Conservation (phyloP, 306 rosid genomes). For the Inga oerstediana region DNA sequence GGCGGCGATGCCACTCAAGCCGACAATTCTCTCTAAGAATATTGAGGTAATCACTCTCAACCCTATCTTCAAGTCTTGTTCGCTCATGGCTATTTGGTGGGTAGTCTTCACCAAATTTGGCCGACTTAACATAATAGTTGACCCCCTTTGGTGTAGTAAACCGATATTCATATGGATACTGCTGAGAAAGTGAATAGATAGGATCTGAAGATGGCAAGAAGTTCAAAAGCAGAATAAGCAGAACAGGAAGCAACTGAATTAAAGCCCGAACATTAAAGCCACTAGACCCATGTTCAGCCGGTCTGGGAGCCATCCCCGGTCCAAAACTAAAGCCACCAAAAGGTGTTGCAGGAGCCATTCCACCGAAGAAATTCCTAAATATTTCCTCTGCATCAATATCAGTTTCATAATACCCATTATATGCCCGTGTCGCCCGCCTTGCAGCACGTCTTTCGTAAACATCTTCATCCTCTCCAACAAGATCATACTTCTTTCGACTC, state of each 20-base stretch:
- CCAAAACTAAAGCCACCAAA: conserved; percentile 86
- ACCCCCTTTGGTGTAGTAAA: conserved; percentile 70
- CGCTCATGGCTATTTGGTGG: conserved; percentile 55
- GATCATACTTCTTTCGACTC: conserved; percentile 66
- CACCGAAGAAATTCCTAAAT: conserved; percentile 89
- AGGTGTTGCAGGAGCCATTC: conserved; percentile 77
- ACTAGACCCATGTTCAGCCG: conserved; percentile 61
- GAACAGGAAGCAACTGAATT: conserved; percentile 75
- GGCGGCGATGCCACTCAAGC: conserved; percentile 83
- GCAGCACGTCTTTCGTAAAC: conserved; percentile 65
- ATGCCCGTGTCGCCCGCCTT: conserved; percentile 46
- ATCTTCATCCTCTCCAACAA: conserved; percentile 72
- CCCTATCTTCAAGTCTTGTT: conserved; percentile 47
- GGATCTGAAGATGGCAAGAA: conserved; percentile 90
- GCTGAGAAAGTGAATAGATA: conserved; percentile 55
- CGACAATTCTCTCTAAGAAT: conserved; percentile 80
- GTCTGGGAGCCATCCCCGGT: conserved; percentile 63
- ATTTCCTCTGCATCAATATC: conserved; percentile 91
- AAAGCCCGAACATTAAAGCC: conserved; percentile 64
- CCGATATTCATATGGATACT: conserved; percentile 71
- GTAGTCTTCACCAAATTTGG: conserved; percentile 70
- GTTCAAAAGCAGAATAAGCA: conserved; percentile 65
- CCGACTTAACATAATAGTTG: conserved; percentile 77
- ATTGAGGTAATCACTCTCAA: conserved; percentile 76
- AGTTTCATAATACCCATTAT: conserved; percentile 69